A percentile compares a stretch with the other conserved stretches of the same genome.
phyloP scores from a whole-genome alignment of 2,329 filamentous ascomycete genomes.

The Dactylellina parvicollis region DNA sequence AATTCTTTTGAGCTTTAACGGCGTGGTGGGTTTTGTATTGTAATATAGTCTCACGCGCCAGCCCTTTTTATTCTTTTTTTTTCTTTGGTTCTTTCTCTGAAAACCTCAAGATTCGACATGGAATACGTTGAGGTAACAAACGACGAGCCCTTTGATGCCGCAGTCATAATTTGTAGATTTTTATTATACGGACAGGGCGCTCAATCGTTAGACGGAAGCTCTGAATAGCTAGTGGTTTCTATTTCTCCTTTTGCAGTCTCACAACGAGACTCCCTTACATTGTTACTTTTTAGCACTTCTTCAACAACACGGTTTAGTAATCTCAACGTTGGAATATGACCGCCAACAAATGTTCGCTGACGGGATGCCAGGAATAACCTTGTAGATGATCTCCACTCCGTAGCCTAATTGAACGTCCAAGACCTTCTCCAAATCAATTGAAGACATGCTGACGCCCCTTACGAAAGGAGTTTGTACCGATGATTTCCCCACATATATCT shows the following conservation, averaged over 20 bases:
- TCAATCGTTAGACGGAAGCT: no score
- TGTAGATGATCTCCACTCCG: background rate
- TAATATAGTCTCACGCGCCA: background rate
- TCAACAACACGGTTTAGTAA: background rate
- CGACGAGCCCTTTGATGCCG: no score
- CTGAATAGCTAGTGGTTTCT: no score
- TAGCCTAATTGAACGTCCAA: background rate
- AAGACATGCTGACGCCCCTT: background rate
- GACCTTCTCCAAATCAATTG: background rate
- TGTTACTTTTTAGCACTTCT: background rate
- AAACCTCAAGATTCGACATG: no score
- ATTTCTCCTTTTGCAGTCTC: no score
- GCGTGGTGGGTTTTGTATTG: conserved; percentile 12
- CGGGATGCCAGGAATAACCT: background rate
- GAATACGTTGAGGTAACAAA: no score
- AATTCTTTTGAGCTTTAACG: background rate
- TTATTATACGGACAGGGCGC: no score
- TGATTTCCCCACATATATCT: no score
- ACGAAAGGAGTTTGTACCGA: no score
- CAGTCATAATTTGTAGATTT: no score
- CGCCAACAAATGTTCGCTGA: background rate
- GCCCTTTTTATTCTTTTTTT: background rate
- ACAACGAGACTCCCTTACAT: no score
- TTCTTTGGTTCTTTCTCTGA: background rate
- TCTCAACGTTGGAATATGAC: conserved; percentile 1